Base-by-base conservation (phyloP, 169 alveolate species). In the Neospora caninum region DNA sequence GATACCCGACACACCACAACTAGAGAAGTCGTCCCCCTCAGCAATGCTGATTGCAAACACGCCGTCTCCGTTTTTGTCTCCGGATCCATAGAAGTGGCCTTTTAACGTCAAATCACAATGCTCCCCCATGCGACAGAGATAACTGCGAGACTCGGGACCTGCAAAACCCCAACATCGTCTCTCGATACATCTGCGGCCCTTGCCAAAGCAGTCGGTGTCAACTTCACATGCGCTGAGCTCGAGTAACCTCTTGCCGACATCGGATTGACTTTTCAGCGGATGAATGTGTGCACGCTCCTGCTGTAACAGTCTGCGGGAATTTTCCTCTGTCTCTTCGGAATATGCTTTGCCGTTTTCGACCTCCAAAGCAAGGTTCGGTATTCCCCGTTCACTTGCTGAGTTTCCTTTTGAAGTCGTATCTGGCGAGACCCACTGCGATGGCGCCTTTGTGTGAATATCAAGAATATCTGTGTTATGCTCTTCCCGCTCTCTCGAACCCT, bases 151-250 rank as follows among this genome's bases (percentile, higher is more conserved):
- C 70, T 83, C 78, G 43, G 95, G 95, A 38, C 95, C 95, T 18
- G 95, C 95, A 31, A 92, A 92, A 22, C 95, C 95, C 95, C 95
- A 92, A 82, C 95, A 92, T n/a, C 95, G 92, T 34, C 95, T 82
- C 34, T 83, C 95, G 38, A 92, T 67, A 83, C 95, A 92, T 18
- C 95, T 91, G 49, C 95, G 87, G 69, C 95, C 95, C 22, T 82
- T 53, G 78, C 95, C 95, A 83, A 89, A 92, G 64, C 95, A 92
- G 27, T 92, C 92, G 25, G 80, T 49, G n/a, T 92, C 95, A 25
- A 69, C 54, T 39, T 42, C 67, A 38, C 95, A 92, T 0, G 92
- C 38, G 43, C 86, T 83, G 38, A 92, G 45, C 49, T 73, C 87
- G 80, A 92, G 82, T 31, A 92, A 67, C 39, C 80, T 6, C 67